These are phyloP conservation scores for Apiotrichum gracile DNA, from an alignment of 1,284 basidiomycete genomes.

Conservation along the genomic window DNA sequence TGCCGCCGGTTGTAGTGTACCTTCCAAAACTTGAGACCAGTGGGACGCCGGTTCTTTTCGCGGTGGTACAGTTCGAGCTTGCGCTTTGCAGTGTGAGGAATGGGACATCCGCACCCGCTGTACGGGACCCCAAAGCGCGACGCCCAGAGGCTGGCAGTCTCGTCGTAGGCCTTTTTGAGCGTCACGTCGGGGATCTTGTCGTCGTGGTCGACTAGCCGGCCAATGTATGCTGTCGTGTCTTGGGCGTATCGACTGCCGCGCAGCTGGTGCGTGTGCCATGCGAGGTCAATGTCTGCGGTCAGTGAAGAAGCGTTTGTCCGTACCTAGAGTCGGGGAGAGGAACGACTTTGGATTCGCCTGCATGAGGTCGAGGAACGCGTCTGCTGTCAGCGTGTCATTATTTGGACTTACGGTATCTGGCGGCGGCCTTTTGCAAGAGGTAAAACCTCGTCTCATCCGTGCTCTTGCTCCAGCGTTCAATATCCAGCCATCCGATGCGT, in stretches of 20 bases:
- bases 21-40: conserved; percentile 9
- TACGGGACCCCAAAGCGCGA: conserved; percentile 15
- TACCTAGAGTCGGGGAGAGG: conserved; percentile 23
- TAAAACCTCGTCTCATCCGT: neutral
- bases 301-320: conserved; percentile 8
- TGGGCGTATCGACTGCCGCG: conserved; percentile 16
- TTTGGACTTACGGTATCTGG: conserved; percentile 30
- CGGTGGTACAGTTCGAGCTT: neutral
- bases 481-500: conserved; percentile 30
- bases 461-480: conserved; percentile 14
- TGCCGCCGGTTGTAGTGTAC: neutral
- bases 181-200: conserved; percentile 29
- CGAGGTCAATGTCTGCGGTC: conserved; percentile 40
- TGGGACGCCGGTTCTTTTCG: neutral
- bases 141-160: conserved; percentile 24
- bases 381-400: conserved; percentile 4
- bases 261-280: conserved; percentile 46
- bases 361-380: conserved; percentile 39
- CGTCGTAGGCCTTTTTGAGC: conserved; percentile 18
- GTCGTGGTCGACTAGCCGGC: conserved; percentile 30
- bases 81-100: neutral
- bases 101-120: conserved; percentile 15
- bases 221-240: conserved; percentile 19
- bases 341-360: conserved; percentile 13
- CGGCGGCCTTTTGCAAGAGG: conserved; percentile 27